Evolutionary conservation across 441 rosid genomes (phyloP), one percentile per base, ranked within the genome.

Genomic region (Mallotus repandus): DNA sequence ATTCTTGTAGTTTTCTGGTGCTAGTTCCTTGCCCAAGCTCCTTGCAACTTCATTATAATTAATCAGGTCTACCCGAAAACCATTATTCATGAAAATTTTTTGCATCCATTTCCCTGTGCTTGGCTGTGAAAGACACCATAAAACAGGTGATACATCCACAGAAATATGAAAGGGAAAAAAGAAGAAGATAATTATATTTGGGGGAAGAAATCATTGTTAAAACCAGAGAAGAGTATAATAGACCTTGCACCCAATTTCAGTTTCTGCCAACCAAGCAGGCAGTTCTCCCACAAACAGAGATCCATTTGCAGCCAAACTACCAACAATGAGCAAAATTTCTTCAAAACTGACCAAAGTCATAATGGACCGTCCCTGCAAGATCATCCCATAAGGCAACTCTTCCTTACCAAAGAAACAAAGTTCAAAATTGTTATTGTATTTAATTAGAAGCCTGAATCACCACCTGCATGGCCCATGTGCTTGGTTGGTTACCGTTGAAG

Each of bases 401-500:
- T 66, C 53, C 38, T 76, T 50, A 43, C 41, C 50, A 46, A 66
- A n/a, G n/a, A 38, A 38, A 38, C 41, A 38, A n/a, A 54, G 41
- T 18, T 15, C 18, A 25, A 56, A 73, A 1, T 11, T 48, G 65
- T 62, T 29, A 63, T 32, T 3, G 62, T 62, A 62, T 19, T 4
- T 35, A 12, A 70, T 9, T 38, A 38, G 57, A 64, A 45, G 63
- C 52, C 38, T 50, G 21, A 29, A 68, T 79, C 55, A 93, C n/a
- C n/a, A n/a, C 97, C 97, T 94, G 98, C 60, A 89, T 83, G 81
- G 87, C 91, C 97, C 97, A 94, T 80, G 89, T 79, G 70, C 97
- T 92, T 63, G 95, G 90, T 12, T 83, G 86, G n/a, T n/a, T n/a
- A 35, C 92, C 97, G 9, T 78, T 85, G 79, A 91, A 92, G 71